Conservation (phyloP, 805 yeast species). For the Lipomyces oligophaga region DNA sequence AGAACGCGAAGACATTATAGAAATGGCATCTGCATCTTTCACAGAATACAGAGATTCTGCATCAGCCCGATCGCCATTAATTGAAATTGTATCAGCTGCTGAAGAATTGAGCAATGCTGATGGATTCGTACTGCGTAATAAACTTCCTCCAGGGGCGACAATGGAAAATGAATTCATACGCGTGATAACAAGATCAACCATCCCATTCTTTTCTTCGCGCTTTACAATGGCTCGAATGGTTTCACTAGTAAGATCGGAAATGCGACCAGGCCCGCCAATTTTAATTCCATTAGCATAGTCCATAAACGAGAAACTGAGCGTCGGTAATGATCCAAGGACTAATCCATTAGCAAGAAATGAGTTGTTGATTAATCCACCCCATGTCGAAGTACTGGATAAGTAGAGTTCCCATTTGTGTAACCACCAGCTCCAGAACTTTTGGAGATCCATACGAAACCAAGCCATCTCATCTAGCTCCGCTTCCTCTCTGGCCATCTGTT, state of each 20-base stretch:
- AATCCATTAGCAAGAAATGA: constrained; percentile 15
- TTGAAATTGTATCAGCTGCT: constrained; percentile 1
- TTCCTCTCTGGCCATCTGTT: neutral
- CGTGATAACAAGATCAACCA: constrained; percentile 24
- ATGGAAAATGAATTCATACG: constrained; percentile 21
- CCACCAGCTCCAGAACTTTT: constrained; percentile 29
- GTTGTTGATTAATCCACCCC: constrained; percentile 23
- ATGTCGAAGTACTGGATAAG: constrained; percentile 14
- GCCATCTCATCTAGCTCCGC: constrained; percentile 10
- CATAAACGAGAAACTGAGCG: constrained; percentile 27
- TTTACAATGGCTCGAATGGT: constrained; percentile 22
- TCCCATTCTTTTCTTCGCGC: constrained; percentile 25
- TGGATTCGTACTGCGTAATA: constrained; percentile 1
- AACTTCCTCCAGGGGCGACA: constrained; percentile 21
- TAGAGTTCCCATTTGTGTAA: constrained; percentile 29
- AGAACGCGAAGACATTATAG: constrained; percentile 21
- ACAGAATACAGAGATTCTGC: constrained; percentile 21
- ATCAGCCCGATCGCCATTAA: constrained; percentile 5
- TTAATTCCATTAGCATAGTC: constrained; percentile 24
- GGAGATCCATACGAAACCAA: constrained; percentile 11
- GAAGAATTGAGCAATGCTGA: neutral
- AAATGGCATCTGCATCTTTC: constrained; percentile 21
- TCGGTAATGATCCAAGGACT: constrained; percentile 21
- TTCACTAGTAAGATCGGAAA: constrained; percentile 21
- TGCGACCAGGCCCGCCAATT: constrained; percentile 12